Base-by-base conservation (phyloP, 495 filamentous ascomycete genomes). In the Penicillium arizonense region DNA sequence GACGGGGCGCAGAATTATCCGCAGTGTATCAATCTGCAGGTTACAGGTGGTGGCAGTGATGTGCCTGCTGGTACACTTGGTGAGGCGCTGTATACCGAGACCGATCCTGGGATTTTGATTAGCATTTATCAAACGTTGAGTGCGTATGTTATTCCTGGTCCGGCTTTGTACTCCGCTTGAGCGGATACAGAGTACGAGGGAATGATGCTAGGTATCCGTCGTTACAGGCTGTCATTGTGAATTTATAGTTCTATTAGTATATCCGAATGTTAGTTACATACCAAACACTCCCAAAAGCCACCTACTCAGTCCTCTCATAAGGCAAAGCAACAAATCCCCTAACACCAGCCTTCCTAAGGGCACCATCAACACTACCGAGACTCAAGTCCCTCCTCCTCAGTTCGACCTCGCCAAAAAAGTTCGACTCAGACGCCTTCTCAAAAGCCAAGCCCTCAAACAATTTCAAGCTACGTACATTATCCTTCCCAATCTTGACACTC, bases 1-100 rank as follows among this genome's bases (percentile, higher is more conserved):
- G 72, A 84, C 58, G 86, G 85, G 21, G 85, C 88, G 0, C 87
- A 92, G 78, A 81, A 82, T 59, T 92, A 92, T 54, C 85, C 86
- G 5, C 78, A 87, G 59, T 92, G 88, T 70, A 71, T 90, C 65
- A 90, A 89, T 73, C 67, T 91, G 42, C 73, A 83, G 52, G 71
- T 91, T 47, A 83, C 81, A 5, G 85, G 88, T 34, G 61, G 68
- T 34, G 88, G 86, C 7, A 77, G 74, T 47, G 77, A 72, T 49
- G 58, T 58, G 0, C 85, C 86, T 4, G 56, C 64, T 7, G 87
- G 86, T 16, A 77, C 79, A 1, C 51, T 74, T 4, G 87, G 81
- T 7, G 81, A 79, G 5, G 64, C 71, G 13, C 74, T 89, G 9
- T 90, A 89, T 65, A 75, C 56, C 3, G 59, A 77, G 10, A 73